These are phyloP conservation scores for Geranium incanum DNA, from an alignment of 441 rosid species.

Conservation along the genomic window DNA sequence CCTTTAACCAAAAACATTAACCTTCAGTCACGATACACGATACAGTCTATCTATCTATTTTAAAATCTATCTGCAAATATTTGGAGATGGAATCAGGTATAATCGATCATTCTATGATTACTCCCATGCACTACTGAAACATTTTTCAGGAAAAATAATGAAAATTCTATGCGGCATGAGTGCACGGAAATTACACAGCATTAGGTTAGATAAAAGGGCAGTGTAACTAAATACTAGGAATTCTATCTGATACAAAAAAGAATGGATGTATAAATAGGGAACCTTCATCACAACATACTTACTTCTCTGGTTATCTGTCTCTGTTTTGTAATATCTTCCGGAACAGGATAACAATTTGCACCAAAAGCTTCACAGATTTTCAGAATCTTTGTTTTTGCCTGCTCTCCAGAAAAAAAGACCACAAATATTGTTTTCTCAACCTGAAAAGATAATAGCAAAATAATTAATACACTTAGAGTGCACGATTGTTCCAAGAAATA, in stretches of 20 bases:
- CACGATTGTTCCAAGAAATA: neutral
- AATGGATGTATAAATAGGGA: neutral
- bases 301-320: conserved; percentile 36
- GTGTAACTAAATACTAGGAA: neutral
- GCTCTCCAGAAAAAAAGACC: conserved; percentile 38
- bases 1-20: conserved; percentile 43
- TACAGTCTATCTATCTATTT: neutral
- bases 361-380: conserved; percentile 51
- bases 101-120: neutral
- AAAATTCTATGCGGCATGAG: neutral
- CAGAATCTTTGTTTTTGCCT: conserved; percentile 33
- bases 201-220: neutral
- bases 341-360: conserved; percentile 37
- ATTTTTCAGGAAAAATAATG: neutral
- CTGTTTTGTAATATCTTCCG: conserved; percentile 33
- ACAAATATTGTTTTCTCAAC: conserved; percentile 44
- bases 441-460: conserved; percentile 25
- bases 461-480: conserved; percentile 19
- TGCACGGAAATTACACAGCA: neutral
- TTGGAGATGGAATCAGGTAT: neutral
- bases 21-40: conserved; percentile 18
- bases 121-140: too few relatives aligned
- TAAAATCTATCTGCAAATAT: neutral
- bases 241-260: conserved; percentile 13
- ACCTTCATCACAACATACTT: conserved; percentile 10